Evolutionary conservation across 164 flowering plant species (phyloP), one percentile per base, ranked within the genome.

Genomic region (Tetrastigma voinierianum): DNA sequence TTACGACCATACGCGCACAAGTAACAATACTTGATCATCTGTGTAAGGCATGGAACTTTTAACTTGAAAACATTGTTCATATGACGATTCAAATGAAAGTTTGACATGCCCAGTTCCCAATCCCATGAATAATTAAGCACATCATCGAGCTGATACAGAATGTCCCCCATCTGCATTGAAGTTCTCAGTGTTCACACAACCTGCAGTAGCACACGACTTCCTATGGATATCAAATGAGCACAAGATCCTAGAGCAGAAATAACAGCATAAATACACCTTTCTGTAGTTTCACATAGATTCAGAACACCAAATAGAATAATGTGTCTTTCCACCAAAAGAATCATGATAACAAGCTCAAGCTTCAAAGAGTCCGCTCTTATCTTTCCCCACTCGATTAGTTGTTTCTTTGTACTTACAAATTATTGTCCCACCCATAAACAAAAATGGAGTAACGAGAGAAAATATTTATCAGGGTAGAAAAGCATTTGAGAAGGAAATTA

Each of bases 1-100:
- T 67, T 72, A 87, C 99, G 90, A 54, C 98, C 98, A 87, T 92
- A 98, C 32, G 98, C 99, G 93, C 98, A 75, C 97, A 89, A 43
- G 99, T 89, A 54, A 91, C 93, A 76, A 93, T 87, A 79, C 80
- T 88, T 47, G 84, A 76, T 90, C 92, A 69, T 89, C 85, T 0
- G 91, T 69, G 78, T 61, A 82, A 51, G 97, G 94, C 96, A 95
- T 90, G 66, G n/a, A 90, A 62, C 69, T 87, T 95, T 40, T n/a
- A n/a, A 97, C 99, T 76, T 96, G 98, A 96, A 93, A 53, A 96
- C 87, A 80, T 96, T 96, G 77, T 83, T 81, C 15, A 20, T 47
- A 74, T 96, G 99, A 66, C 95, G 97, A 87, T 55, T 84, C 80
- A 71, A 92, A 92, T 12, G 87, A 72, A 15, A 87, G 88, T 70